Conservation (phyloP, 2,329 filamentous ascomycete genomes). For the Fusarium sublunatum region DNA sequence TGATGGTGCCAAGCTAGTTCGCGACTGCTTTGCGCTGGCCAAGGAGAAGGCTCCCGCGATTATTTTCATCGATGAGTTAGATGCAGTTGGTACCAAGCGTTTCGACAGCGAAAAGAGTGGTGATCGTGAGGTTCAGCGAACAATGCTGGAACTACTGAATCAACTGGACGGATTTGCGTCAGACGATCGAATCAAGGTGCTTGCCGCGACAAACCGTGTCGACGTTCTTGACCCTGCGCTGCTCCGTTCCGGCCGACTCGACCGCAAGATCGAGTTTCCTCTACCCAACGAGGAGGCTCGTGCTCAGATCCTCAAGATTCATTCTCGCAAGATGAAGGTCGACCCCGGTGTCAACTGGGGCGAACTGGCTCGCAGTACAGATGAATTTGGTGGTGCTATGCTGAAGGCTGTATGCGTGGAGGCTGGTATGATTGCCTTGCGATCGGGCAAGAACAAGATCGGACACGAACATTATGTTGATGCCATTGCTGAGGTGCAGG, state of each 20-base stretch:
- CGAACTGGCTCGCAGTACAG: conserved; percentile 93
- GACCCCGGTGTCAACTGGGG: conserved; percentile 95
- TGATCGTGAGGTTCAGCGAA: conserved; percentile 97
- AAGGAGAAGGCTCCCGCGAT: conserved; percentile 99
- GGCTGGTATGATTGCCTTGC: conserved; percentile 97
- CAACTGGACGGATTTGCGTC: conserved; percentile 98
- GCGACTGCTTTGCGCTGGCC: conserved; percentile 95
- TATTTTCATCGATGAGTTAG: conserved; percentile 99
- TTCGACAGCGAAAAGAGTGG: conserved; percentile 99
- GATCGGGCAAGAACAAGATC: conserved; percentile 95
- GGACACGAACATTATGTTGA: conserved; percentile 99
- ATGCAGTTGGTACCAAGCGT: conserved; percentile 98
- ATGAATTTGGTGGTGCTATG: conserved; percentile 98
- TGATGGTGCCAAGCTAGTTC: conserved; percentile 96
- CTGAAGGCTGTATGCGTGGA: conserved; percentile 98
- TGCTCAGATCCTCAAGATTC: conserved; percentile 96
- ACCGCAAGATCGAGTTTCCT: conserved; percentile 98
- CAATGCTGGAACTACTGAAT: conserved; percentile 98
- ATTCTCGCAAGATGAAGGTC: conserved; percentile 98
- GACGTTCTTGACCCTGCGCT: conserved; percentile 94
- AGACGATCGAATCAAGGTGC: conserved; percentile 95
- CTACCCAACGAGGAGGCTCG: conserved; percentile 97
- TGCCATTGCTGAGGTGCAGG: conserved; percentile 94
- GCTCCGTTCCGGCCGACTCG: conserved; percentile 89
- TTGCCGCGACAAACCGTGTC: conserved; percentile 93